Evolutionary conservation across 2,329 filamentous ascomycete genomes (phyloP), one percentile per base, ranked within the genome.

Genomic region (Diplodia corticola): DNA sequence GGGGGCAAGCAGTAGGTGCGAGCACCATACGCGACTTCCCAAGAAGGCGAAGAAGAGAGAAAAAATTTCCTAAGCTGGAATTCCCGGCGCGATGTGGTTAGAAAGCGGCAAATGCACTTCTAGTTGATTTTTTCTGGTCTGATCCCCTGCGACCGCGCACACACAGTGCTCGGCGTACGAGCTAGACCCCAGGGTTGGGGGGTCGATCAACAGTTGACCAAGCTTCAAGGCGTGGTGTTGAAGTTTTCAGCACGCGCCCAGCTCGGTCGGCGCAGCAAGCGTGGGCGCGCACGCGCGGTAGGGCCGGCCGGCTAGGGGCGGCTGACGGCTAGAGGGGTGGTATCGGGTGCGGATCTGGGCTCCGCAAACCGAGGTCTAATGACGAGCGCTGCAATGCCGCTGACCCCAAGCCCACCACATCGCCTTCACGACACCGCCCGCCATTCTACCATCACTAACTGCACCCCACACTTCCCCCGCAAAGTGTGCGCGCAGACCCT

Each of bases 381-480:
- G 57, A 35, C 57, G n/a, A 30, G 20, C 28, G 20, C 15, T 40
- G 37, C 20, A 30, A 49, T 33, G 5, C 26, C 57, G 57, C 57
- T 61, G 33, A 61, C 57, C 33, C n/a, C 40, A n/a, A 44, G 51
- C 51, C 51, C 12, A 20, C 51, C 5, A 26, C 22, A n/a, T 28
- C 15, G 22, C 26, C 15, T 30, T 22, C 17, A 20, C 28, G 20
- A n/a, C 12, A n/a, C 12, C 30, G 51, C 33, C 51, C 28, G 15
- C 50, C 50, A 20, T 20, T 30, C 28, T 17, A 15, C 12, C 28
- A 10, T n/a, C 26, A 12, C 22, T 26, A 53, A 51, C 63, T 17
- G 51, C 28, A 24, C 63, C 28, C 51, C 50, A 35, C 57, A 33
- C 57, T 26, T 49, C 15, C 57, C 51, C 63, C 63, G 51, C 51